Evolutionary conservation across 805 yeast species (phyloP).

Genomic region (Yarrowia sp.): DNA sequence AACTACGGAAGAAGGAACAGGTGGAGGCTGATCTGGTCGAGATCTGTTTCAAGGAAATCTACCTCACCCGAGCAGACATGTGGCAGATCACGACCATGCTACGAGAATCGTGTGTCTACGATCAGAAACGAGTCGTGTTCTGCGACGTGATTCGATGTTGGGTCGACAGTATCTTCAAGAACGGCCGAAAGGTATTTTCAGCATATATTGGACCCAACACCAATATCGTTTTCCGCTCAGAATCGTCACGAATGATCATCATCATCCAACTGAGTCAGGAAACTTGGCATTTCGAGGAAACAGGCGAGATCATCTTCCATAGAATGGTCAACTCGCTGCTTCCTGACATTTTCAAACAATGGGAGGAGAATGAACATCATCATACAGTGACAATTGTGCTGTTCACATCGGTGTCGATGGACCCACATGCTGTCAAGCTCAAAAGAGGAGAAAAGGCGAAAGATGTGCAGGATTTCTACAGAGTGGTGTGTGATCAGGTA

Average conservation of each 20-base stretch:
- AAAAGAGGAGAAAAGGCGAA: constrained; percentile 75
- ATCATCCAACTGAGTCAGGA: constrained; percentile 89
- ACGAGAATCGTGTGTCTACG: constrained; percentile 68
- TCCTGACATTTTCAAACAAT: constrained; percentile 84
- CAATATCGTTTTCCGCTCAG: constrained; percentile 85
- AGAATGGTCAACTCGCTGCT: constrained; percentile 89
- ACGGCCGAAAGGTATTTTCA: constrained; percentile 74
- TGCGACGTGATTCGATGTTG: constrained; percentile 68
- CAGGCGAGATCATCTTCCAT: constrained; percentile 92
- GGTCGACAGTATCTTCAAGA: constrained; percentile 67
- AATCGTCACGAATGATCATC: constrained; percentile 82
- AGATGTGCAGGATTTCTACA: constrained; percentile 76
- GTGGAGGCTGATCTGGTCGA: constrained; percentile 86
- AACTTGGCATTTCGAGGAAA: constrained; percentile 98
- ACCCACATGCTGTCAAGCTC: constrained; percentile 47
- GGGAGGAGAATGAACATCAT: constrained; percentile 87
- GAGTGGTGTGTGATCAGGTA: constrained; percentile 95
- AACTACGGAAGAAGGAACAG: constrained; percentile 50
- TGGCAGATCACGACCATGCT: constrained; percentile 78
- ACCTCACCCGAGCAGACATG: constrained; percentile 89
- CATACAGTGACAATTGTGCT: constrained; percentile 89
- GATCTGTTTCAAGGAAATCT: constrained; percentile 77
- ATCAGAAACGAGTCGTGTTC: constrained; percentile 68
- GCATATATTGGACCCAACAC: constrained; percentile 78
- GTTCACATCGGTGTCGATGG: constrained; percentile 78